Conservation (phyloP, 2,329 filamentous ascomycete species). For the Allantophomopsis cytisporea region DNA sequence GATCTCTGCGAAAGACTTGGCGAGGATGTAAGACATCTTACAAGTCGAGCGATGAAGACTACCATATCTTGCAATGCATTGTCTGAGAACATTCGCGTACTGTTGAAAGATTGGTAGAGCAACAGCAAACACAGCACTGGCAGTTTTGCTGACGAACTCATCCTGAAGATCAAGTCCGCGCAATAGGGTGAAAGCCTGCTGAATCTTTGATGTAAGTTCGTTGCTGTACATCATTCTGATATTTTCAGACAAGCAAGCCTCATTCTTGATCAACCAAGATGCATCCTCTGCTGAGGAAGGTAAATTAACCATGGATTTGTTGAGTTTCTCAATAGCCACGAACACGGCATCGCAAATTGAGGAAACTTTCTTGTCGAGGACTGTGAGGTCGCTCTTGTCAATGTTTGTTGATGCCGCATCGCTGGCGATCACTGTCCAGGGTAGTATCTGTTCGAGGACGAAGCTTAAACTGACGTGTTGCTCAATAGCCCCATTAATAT, state of each 20-base stretch:
- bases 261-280: slow-evolving; percentile 42
- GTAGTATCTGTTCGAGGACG: slow-evolving; percentile 48
- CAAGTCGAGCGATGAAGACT: slow-evolving; percentile 57
- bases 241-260: slow-evolving; percentile 7
- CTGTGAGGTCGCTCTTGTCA: slow-evolving; percentile 11
- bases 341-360: slow-evolving; percentile 62
- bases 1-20: slow-evolving; percentile 66
- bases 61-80: slow-evolving; percentile 42
- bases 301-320: slow-evolving; percentile 37
- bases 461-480: slow-evolving; percentile 47
- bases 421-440: slow-evolving; percentile 38
- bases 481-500: slow-evolving; percentile 26
- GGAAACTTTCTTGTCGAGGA: slow-evolving; percentile 45
- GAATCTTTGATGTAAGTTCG: slow-evolving; percentile 20
- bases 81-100: slow-evolving; percentile 49
- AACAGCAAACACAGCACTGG: slow-evolving; percentile 43
- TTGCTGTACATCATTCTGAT: slow-evolving; percentile 15
- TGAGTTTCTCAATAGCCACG: slow-evolving; percentile 63
- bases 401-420: slow-evolving; percentile 3
- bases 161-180: slow-evolving; percentile 28
- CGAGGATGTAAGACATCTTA: slow-evolving; percentile 62
- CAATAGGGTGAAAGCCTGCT: slow-evolving; percentile 28
- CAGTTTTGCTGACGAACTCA: slow-evolving; percentile 25
- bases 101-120: slow-evolving; percentile 61
- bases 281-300: slow-evolving; percentile 46